Evolutionary conservation across 768 basidiomycete genomes (phyloP), one percentile per base, ranked within the genome.

Genomic region (Suillus decipiens): DNA sequence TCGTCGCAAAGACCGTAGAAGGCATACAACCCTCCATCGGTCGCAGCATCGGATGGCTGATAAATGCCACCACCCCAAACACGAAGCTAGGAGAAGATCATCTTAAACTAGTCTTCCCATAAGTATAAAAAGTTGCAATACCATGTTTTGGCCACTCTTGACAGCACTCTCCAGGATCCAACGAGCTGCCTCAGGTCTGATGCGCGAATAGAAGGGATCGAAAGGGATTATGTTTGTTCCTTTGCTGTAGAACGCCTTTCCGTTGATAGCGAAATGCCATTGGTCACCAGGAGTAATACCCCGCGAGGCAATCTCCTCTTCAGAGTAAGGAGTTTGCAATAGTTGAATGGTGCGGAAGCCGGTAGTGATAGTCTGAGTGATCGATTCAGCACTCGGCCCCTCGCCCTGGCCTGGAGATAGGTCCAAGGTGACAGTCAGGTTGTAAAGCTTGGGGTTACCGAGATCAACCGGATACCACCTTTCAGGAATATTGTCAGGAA

Each of bases 161-260:
- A 84, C 79, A 2, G 82, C 84, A 63, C 84, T 86, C 71, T 86
- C 80, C 15, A 86, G 70, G 24, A 86, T 73, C 85, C 85, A 86
- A 39, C 81, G 73, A 8, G 84, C 83, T 61, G 79, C 75, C 31
- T 82, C 83, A 12, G 81, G 77, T 11, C 80, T 79, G 14, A 77
- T 81, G 45, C 86, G 75, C 36, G 83, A 73, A 63, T 86, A 86
- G 70, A 87, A 86, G 9, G 82, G 82, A 71, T 87, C 86, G 65
- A 85, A 86, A 1, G 86, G 86, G 61, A 87, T 84, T 66, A 85
- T 79, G 60, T 86, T 87, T 31, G 83, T 84, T 10, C 86, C 85
- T 10, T 80, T 75, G 57, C 78, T 81, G 63, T 84, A 86, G 66
- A 86, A 85, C 15, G 79, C 78, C 68, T 80, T 80, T 11, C 86